Conservation (phyloP, 169 alveolate species). For the Babesia caballi region DNA sequence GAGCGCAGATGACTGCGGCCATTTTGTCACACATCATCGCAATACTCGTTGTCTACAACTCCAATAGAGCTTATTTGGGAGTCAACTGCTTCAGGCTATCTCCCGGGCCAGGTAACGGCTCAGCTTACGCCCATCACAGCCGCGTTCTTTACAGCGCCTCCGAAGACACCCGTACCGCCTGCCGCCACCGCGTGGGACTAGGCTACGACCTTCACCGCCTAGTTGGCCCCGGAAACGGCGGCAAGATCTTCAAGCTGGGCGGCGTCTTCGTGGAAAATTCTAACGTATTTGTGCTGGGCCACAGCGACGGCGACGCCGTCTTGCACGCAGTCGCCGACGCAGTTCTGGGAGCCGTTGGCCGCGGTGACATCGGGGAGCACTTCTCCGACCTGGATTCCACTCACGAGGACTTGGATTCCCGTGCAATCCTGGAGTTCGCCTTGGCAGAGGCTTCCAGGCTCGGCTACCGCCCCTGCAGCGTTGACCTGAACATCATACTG, state of each 20-base stretch:
- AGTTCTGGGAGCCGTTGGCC: slow-evolving; percentile 78
- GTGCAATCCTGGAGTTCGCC: slow-evolving; percentile 22
- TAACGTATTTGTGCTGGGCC: slow-evolving; percentile 68
- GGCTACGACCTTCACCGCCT: slow-evolving; percentile 57
- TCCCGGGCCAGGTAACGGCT: too few species aligned
- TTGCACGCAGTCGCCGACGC: slow-evolving; percentile 81
- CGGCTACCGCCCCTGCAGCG: slow-evolving; percentile 41
- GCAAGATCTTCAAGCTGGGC: slow-evolving; percentile 70
- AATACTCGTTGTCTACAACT: background rate
- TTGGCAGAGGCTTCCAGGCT: slow-evolving; percentile 7
- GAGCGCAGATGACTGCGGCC: background rate
- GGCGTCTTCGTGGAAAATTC: slow-evolving; percentile 63
- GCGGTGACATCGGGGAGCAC: slow-evolving; percentile 83
- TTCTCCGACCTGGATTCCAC: slow-evolving; percentile 80
- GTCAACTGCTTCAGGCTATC: background rate
- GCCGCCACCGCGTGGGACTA: slow-evolving; percentile 21
- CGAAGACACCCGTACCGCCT: background rate
- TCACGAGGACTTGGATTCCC: slow-evolving; percentile 66
- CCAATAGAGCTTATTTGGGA: background rate
- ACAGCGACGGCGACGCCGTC: slow-evolving; percentile 87
- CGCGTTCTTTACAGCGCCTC: background rate
- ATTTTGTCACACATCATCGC: background rate
- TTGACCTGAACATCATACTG: slow-evolving; percentile 43
- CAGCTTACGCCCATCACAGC: background rate
- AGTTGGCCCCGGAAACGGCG: slow-evolving; percentile 30